Percentiles rank a stretch among this genome's conserved stretches.
Evolutionary conservation across 2,329 filamentous ascomycete species (phyloP).

Genomic region (Venturia oleaginea): DNA sequence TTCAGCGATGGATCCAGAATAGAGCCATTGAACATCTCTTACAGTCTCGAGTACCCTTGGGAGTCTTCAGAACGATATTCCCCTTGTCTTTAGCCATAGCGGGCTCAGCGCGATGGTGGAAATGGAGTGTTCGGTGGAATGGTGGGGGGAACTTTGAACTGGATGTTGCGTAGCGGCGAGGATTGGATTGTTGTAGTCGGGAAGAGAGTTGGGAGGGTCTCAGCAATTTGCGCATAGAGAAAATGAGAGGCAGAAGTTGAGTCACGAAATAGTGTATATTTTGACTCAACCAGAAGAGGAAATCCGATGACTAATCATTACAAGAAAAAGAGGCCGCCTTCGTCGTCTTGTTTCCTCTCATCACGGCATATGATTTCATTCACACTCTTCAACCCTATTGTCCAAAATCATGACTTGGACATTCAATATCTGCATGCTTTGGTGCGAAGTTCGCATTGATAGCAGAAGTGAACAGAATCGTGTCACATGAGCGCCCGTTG

Average conservation of each 20-base stretch:
- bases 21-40: neutral
- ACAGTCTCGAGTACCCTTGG: slow-evolving; percentile 85
- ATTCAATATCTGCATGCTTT: no score
- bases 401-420: no score
- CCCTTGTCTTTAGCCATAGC: slow-evolving; percentile 13
- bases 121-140: neutral
- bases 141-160: neutral
- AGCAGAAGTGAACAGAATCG: no score
- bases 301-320: neutral
- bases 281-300: neutral
- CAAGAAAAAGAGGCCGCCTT: neutral
- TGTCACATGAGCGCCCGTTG: no score
- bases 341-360: no score
- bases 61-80: slow-evolving; percentile 63
- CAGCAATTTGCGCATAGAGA: slow-evolving; percentile 6
- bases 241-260: slow-evolving; percentile 1
- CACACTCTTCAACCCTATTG: no score
- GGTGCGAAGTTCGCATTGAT: no score
- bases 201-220: neutral
- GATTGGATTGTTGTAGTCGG: neutral
- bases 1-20: neutral
- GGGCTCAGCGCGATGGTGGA: neutral
- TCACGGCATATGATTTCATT: no score
- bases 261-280: neutral
- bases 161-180: neutral